Evolutionary conservation across 139 green algal species (phyloP).

Genomic region (Volvox reticuliferus): DNA sequence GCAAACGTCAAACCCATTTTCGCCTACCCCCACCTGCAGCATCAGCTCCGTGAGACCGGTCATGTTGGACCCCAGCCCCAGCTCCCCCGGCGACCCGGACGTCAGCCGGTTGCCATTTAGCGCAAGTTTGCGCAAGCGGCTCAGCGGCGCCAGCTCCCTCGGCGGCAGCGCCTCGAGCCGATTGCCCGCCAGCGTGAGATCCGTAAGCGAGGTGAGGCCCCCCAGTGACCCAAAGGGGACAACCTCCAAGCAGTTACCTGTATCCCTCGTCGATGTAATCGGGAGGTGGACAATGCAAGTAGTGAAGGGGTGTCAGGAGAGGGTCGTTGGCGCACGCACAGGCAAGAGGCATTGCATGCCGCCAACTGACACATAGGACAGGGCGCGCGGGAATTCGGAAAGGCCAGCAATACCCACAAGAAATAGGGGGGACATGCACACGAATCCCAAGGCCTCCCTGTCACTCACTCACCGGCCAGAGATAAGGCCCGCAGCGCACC

Average conservation of each 20-base stretch:
- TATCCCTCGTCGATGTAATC: neutral
- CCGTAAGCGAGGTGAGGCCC: slow-evolving; percentile 62
- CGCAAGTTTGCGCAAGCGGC: slow-evolving; percentile 29
- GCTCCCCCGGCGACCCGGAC: neutral
- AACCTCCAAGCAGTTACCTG: slow-evolving; percentile 25
- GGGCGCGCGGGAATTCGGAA: too few relatives aligned
- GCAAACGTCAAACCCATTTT: neutral
- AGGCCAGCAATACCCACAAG: too few relatives aligned
- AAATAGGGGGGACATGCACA: too few relatives aligned
- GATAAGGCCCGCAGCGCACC: slow-evolving; percentile 60
- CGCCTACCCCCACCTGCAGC: slow-evolving; percentile 12
- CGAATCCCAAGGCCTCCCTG: too few relatives aligned
- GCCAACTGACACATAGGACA: too few relatives aligned
- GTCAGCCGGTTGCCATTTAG: slow-evolving; percentile 53
- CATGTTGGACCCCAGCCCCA: neutral
- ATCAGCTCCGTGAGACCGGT: slow-evolving; percentile 22
- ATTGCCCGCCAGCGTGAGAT: slow-evolving; percentile 85
- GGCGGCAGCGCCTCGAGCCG: slow-evolving; percentile 63
- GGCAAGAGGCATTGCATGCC: too few relatives aligned
- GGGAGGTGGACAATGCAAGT: too few relatives aligned
- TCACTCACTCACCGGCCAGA: slow-evolving; percentile 4
- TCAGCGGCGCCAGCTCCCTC: slow-evolving; percentile 43
- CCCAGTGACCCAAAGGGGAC: slow-evolving; percentile 44
- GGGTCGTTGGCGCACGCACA: too few relatives aligned
- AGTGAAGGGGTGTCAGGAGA: too few relatives aligned